phyloP scores from a whole-genome alignment of 306 rosid species.

The Lablab purpureus region DNA sequence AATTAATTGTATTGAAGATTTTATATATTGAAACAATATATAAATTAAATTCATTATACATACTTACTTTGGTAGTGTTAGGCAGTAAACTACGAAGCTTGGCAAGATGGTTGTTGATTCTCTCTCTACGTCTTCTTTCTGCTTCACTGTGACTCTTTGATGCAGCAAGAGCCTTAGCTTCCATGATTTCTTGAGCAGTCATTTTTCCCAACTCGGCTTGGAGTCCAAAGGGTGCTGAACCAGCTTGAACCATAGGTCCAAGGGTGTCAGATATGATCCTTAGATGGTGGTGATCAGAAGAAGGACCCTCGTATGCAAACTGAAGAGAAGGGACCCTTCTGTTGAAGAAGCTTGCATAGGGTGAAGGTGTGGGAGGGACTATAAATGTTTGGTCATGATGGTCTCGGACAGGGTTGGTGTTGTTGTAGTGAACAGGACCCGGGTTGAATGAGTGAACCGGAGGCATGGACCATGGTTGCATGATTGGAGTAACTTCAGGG shows the following conservation, averaged over 20 bases:
- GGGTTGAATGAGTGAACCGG: constrained; percentile 67
- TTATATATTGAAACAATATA: no score
- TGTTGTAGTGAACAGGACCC: constrained; percentile 42
- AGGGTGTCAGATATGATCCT: constrained; percentile 76
- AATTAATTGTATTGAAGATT: no score
- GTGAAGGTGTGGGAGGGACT: constrained; percentile 58
- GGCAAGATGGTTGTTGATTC: constrained; percentile 95
- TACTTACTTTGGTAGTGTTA: constrained; percentile 88
- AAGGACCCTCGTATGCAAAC: constrained; percentile 72
- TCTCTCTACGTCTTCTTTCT: constrained; percentile 90
- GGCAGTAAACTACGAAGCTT: constrained; percentile 88
- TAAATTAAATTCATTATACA: background rate
- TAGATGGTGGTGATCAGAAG: constrained; percentile 64
- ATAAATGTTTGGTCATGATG: constrained; percentile 58
- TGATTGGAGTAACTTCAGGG: constrained; percentile 61
- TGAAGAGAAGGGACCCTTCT: constrained; percentile 75
- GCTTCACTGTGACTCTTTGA: constrained; percentile 95
- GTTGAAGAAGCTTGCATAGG: constrained; percentile 65
- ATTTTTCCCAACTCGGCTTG: constrained; percentile 85
- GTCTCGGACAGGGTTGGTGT: constrained; percentile 47
- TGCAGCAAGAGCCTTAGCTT: constrained; percentile 93
- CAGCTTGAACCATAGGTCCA: constrained; percentile 69
- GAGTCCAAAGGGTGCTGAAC: constrained; percentile 75
- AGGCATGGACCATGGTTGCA: constrained; percentile 75
- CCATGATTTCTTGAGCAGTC: constrained; percentile 95